A percentile compares a stretch with the other conserved stretches of the same genome.
These are phyloP conservation scores for Saprolegnia parasitica DNA, from an alignment of 352 stramenopile genomes.

Conservation along the genomic window DNA sequence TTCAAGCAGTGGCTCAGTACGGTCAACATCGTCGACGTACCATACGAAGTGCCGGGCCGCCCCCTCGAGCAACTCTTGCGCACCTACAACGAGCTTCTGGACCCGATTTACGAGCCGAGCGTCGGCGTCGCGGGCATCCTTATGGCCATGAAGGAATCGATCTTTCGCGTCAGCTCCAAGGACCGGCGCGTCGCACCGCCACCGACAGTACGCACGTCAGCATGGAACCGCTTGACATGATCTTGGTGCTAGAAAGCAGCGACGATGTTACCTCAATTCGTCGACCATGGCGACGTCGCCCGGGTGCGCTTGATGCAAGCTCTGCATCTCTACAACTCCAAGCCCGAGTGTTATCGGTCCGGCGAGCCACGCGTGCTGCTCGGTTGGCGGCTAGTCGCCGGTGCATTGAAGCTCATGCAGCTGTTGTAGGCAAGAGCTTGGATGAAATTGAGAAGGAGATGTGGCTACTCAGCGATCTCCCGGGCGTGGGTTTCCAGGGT, in stretches of 20 bases:
- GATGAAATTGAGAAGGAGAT: slow-evolving; percentile 52
- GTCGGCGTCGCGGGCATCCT: slow-evolving; percentile 47
- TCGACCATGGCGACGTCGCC: slow-evolving; percentile 45
- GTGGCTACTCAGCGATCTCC: slow-evolving; percentile 53
- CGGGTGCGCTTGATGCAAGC: slow-evolving; percentile 36
- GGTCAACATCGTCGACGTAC: slow-evolving; percentile 41
- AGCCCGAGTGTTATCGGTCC: slow-evolving; percentile 14
- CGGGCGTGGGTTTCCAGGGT: slow-evolving; percentile 60
- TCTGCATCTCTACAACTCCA: slow-evolving; percentile 32
- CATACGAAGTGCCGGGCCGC: background rate
- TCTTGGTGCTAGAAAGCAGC: slow-evolving; percentile 20
- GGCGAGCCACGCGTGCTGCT: background rate
- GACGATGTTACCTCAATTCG: slow-evolving; percentile 38
- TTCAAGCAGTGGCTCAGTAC: slow-evolving; percentile 63
- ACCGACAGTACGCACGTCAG: background rate
- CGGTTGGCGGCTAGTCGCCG: slow-evolving; percentile 26
- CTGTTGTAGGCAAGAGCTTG: slow-evolving; percentile 30
- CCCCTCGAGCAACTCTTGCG: background rate
- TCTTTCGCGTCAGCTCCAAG: slow-evolving; percentile 27
- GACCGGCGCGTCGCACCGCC: background rate
- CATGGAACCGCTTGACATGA: background rate
- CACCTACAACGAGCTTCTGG: slow-evolving; percentile 40
- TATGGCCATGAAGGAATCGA: slow-evolving; percentile 48
- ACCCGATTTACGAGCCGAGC: slow-evolving; percentile 42
- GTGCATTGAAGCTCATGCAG: slow-evolving; percentile 32